A percentile compares a stretch with the other conserved stretches of the same genome.
These are phyloP conservation scores for Striga asiatica DNA, from an alignment of 257 asterid species.

Conservation along the genomic window DNA sequence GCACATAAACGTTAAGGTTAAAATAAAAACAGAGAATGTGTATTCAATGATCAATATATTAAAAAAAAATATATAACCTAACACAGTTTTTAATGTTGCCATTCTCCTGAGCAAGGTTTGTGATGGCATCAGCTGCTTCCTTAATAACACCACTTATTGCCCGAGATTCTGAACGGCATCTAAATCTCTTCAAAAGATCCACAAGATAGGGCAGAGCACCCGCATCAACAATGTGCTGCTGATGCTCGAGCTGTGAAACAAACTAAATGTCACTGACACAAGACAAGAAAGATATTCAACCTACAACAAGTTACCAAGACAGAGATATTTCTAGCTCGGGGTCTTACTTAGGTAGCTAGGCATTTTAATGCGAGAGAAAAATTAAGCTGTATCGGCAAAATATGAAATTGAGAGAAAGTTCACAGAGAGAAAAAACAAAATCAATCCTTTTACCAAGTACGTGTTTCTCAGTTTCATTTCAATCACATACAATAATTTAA, in stretches of 20 bases:
- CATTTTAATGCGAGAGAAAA: too few species aligned
- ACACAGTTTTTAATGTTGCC: constrained; percentile 60
- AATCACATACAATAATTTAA: not conserved
- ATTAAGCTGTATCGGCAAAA: too few species aligned
- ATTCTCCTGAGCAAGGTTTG: constrained; percentile 75
- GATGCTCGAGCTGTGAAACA: constrained; percentile 63
- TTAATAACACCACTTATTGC: constrained; percentile 49
- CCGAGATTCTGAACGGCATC: constrained; percentile 33
- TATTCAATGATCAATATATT: not conserved
- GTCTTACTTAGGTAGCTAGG: too few species aligned
- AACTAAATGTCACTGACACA: not conserved
- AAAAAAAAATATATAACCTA: constrained; percentile 32
- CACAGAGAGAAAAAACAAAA: too few species aligned
- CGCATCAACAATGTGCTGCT: constrained; percentile 63
- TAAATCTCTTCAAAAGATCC: constrained; percentile 42
- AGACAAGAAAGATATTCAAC: not conserved
- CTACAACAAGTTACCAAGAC: not conserved
- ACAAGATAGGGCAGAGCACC: constrained; percentile 73
- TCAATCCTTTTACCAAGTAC: not conserved
- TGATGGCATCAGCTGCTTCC: constrained; percentile 74
- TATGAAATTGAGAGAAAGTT: too few species aligned
- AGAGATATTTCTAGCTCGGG: too few species aligned
- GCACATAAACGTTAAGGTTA: not conserved
- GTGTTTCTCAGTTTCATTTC: not conserved
- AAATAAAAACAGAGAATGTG: not conserved